Percentiles rank a stretch among this genome's conserved stretches.
These are phyloP conservation scores for Francoa sonchifolia DNA, from an alignment of 441 rosid genomes.

Conservation along the genomic window DNA sequence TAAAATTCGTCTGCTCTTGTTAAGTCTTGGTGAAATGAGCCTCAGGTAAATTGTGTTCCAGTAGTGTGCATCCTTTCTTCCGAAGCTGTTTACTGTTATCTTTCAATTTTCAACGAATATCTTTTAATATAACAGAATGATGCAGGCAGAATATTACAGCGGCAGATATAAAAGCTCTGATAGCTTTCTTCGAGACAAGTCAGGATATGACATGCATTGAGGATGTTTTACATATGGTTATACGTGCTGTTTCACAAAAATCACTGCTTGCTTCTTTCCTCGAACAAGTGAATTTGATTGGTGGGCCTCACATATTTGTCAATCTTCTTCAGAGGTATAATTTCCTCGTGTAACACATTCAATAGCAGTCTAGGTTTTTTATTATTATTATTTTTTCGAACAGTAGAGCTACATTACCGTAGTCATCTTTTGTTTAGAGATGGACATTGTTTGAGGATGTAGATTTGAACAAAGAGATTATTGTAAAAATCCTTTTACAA, in stretches of 20 bases:
- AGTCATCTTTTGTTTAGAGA: no score
- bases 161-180: constrained; percentile 64
- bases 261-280: constrained; percentile 64
- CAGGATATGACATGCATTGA: constrained; percentile 90
- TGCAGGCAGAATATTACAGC: constrained; percentile 70
- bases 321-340: constrained; percentile 85
- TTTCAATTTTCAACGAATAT: constrained; percentile 6
- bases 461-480: no score
- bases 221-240: constrained; percentile 89
- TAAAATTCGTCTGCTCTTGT: constrained; percentile 87
- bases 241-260: constrained; percentile 80
- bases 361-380: constrained; percentile 1
- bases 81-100: constrained; percentile 5
- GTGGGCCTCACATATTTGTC: constrained; percentile 86
- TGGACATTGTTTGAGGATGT: no score
- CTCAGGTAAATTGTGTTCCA: constrained; percentile 43
- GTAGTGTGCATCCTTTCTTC: constrained; percentile 10
- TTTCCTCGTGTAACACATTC: constrained; percentile 10
- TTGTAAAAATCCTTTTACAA: no score
- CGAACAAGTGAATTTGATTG: constrained; percentile 75
- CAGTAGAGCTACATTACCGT: no score
- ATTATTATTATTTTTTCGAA: no score
- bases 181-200: constrained; percentile 82
- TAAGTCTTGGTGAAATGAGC: constrained; percentile 99
- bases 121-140: constrained; percentile 5